phyloP scores from a whole-genome alignment of 371 early-diverging fungal species.

The Mucor circinelloides region DNA sequence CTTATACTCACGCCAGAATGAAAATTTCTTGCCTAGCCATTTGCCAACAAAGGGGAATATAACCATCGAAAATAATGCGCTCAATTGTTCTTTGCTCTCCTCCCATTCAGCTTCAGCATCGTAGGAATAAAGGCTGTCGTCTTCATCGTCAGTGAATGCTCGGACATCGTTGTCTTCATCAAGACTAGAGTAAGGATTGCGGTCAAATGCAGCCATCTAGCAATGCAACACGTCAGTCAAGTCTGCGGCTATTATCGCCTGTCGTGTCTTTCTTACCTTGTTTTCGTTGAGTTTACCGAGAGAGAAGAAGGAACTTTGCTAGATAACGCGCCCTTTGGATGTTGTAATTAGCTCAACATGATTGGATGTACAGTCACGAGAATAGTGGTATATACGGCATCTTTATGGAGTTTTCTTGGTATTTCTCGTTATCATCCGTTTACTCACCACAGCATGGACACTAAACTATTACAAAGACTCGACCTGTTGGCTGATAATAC shows the following conservation, averaged over 20 bases:
- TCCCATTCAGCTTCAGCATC: slow-evolving; percentile 68
- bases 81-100: slow-evolving; percentile 61
- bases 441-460: slow-evolving; percentile 45
- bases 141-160: slow-evolving; percentile 16
- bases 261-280: background rate
- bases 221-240: background rate
- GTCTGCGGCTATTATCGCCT: background rate
- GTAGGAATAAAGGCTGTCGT: slow-evolving; percentile 32
- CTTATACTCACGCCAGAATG: slow-evolving; percentile 54
- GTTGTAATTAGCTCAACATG: background rate
- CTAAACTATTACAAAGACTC: slow-evolving; percentile 56
- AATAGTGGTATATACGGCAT: background rate
- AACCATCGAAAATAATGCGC: slow-evolving; percentile 58
- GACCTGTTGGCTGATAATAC: slow-evolving; percentile 67
- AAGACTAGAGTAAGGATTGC: slow-evolving; percentile 27
- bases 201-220: slow-evolving; percentile 6
- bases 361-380: background rate
- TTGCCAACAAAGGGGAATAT: slow-evolving; percentile 63
- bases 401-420: background rate
- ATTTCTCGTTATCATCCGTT: background rate
- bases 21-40: slow-evolving; percentile 62
- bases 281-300: background rate
- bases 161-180: slow-evolving; percentile 32
- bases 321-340: background rate
- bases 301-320: background rate